Conservation (phyloP, 2,329 filamentous ascomycete species). For the Calonectria ilicicola region DNA sequence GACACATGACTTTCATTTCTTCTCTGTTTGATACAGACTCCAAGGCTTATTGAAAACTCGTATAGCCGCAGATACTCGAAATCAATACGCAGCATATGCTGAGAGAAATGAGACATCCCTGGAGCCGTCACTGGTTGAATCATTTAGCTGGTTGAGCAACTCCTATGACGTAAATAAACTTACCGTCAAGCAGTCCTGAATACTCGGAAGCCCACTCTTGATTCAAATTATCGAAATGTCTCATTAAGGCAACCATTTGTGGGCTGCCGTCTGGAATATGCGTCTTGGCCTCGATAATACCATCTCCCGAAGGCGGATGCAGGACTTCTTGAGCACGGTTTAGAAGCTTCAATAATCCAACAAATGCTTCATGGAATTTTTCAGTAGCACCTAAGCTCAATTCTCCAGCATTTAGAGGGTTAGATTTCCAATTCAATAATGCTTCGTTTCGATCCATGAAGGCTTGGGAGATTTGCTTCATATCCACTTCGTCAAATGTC, state of each 20-base stretch:
- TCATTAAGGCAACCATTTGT: neutral
- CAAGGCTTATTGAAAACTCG: conserved; percentile 14
- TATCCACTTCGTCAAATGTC: conserved; percentile 15
- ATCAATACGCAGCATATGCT: neutral
- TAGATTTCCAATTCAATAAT: neutral
- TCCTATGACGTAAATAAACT: neutral
- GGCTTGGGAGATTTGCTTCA: conserved; percentile 2
- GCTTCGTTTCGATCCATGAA: conserved; percentile 8
- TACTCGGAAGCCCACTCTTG: neutral
- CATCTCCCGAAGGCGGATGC: conserved; percentile 7
- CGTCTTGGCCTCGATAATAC: neutral
- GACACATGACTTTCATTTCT: neutral
- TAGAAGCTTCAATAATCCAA: conserved; percentile 9
- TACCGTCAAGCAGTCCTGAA: neutral
- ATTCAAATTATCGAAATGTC: conserved; percentile 19
- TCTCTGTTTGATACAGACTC: neutral
- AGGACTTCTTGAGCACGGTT: conserved; percentile 9
- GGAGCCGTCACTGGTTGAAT: neutral
- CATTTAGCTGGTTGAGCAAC: neutral
- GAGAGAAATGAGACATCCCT: conserved; percentile 16
- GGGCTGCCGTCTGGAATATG: neutral
- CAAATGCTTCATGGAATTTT: conserved; percentile 15
- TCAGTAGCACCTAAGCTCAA: conserved; percentile 6
- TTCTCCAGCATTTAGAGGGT: neutral
- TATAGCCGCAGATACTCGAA: conserved; percentile 21